These are phyloP conservation scores for Lycium ferocissimum DNA, from an alignment of 257 asterid species.

Conservation along the genomic window DNA sequence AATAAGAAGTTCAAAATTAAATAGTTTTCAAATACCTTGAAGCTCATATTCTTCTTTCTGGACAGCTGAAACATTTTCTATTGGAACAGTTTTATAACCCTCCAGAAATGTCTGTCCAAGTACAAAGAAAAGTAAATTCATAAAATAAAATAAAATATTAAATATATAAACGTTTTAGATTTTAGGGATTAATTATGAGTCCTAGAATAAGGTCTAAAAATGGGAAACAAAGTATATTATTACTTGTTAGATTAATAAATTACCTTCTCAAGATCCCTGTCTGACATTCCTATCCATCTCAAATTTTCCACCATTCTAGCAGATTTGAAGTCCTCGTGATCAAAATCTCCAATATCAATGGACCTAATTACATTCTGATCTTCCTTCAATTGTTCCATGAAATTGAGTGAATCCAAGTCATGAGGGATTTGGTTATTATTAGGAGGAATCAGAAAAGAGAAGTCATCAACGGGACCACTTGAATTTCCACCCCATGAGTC, in stretches of 20 bases:
- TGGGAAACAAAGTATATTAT: background rate
- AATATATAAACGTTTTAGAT: background rate
- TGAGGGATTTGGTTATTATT: constrained; percentile 41
- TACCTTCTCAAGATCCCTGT: constrained; percentile 56
- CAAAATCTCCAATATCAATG: constrained; percentile 55
- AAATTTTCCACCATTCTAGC: constrained; percentile 67
- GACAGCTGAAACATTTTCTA: constrained; percentile 40
- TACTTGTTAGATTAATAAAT: background rate
- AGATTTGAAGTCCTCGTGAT: constrained; percentile 45
- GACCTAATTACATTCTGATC: constrained; percentile 44
- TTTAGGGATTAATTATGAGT: background rate
- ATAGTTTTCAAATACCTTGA: constrained; percentile 38
- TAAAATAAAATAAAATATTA: too few relatives aligned
- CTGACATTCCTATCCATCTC: constrained; percentile 60
- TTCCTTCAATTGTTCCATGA: constrained; percentile 31
- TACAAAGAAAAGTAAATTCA: background rate
- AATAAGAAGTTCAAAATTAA: background rate
- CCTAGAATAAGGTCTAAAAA: background rate
- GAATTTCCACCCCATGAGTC: constrained; percentile 50
- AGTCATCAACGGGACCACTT: constrained; percentile 49
- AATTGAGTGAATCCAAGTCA: constrained; percentile 44
- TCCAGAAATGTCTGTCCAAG: constrained; percentile 45
- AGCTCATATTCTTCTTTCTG: constrained; percentile 38
- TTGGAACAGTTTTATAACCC: constrained; percentile 47
- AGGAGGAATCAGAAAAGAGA: constrained; percentile 57